phyloP scores from a whole-genome alignment of 306 rosid species.

The Quercus alba region DNA sequence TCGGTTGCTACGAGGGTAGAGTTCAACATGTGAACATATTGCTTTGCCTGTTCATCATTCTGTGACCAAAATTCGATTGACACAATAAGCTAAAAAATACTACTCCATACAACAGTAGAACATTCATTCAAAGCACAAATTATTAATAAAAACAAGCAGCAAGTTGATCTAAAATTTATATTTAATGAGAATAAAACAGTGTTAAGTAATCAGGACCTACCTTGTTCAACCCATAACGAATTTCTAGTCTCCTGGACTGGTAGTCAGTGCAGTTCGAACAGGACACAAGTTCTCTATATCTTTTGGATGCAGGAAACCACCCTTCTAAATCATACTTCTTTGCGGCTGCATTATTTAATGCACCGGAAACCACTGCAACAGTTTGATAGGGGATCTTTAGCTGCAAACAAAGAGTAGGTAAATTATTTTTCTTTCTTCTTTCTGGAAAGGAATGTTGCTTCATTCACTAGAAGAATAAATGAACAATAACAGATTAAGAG shows the following conservation, averaged over 20 bases:
- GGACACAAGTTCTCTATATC: conserved; percentile 82
- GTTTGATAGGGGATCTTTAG: conserved; percentile 75
- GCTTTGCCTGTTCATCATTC: conserved; percentile 76
- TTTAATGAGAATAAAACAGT: too few relatives aligned
- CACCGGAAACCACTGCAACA: conserved; percentile 90
- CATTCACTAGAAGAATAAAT: background rate
- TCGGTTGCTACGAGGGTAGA: conserved; percentile 91
- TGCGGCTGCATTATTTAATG: conserved; percentile 93
- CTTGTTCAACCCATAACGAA: conserved; percentile 88
- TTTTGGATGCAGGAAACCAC: conserved; percentile 90
- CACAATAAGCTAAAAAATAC: conserved; percentile 4
- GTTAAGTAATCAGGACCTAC: conserved; percentile 28
- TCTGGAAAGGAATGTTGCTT: background rate
- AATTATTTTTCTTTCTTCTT: too few relatives aligned
- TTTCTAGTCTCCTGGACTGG: conserved; percentile 78
- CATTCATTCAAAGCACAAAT: background rate
- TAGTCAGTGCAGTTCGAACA: conserved; percentile 96
- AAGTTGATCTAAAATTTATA: too few relatives aligned
- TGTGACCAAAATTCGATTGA: conserved; percentile 23
- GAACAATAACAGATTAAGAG: background rate
- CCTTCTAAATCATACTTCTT: conserved; percentile 90
- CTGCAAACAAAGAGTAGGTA: conserved; percentile 32
- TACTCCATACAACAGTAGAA: conserved; percentile 20
- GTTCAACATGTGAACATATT: conserved; percentile 78
- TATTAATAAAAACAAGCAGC: too few relatives aligned